Conservation (phyloP, 257 asterid species). For the Nicotiana otophora region DNA sequence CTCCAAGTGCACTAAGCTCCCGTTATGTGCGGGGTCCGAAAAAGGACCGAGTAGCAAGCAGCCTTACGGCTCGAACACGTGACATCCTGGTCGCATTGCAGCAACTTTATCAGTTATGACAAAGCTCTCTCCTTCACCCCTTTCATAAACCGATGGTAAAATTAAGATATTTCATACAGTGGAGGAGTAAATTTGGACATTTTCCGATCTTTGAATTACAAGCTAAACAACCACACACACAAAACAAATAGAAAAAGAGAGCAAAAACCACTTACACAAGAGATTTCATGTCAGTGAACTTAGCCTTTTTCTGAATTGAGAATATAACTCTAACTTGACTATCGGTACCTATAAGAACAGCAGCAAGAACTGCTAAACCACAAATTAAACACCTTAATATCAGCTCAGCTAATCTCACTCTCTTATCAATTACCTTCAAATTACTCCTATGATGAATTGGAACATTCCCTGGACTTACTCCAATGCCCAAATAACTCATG, state of each 20-base stretch:
- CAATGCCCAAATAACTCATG: slow-evolving; percentile 84
- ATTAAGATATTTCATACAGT: no score
- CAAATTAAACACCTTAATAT: slow-evolving; percentile 62
- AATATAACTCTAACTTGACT: slow-evolving; percentile 78
- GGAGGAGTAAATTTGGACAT: no score
- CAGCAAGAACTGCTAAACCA: slow-evolving; percentile 58
- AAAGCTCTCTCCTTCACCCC: no score
- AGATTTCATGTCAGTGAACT: slow-evolving; percentile 88
- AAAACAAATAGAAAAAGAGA: background rate
- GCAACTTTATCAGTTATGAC: no score
- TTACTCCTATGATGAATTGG: slow-evolving; percentile 74
- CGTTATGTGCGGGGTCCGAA: no score
- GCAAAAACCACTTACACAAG: slow-evolving; percentile 27
- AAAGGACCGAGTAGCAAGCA: no score
- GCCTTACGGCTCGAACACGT: no score
- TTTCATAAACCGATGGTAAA: no score
- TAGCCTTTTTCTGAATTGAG: slow-evolving; percentile 73
- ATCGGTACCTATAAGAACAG: slow-evolving; percentile 73
- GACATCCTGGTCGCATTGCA: no score
- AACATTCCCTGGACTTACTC: slow-evolving; percentile 95
- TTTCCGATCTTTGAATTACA: background rate
- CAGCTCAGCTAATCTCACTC: slow-evolving; percentile 66
- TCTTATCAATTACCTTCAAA: slow-evolving; percentile 62
- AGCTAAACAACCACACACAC: background rate
- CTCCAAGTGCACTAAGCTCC: no score